phyloP scores from a whole-genome alignment of 306 rosid genomes.

The Luffa acutangula region DNA sequence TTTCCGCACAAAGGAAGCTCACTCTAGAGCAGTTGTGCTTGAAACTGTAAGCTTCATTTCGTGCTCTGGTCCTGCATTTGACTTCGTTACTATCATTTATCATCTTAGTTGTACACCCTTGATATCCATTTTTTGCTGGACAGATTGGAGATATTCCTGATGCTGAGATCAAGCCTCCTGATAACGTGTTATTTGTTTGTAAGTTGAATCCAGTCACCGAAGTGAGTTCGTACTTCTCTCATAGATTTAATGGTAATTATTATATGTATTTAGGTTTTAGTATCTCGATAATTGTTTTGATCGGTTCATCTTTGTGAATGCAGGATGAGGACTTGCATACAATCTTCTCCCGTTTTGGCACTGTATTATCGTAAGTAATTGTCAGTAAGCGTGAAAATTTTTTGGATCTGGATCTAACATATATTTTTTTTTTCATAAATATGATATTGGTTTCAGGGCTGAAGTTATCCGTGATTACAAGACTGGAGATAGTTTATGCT shows the following conservation, averaged over 20 bases:
- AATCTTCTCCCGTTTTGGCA: conserved; percentile 88
- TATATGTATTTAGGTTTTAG: neutral
- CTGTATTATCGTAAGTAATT: conserved; percentile 62
- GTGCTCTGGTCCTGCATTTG: neutral
- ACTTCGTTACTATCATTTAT: neutral
- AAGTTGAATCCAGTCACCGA: conserved; percentile 94
- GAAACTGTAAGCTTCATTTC: conserved; percentile 66
- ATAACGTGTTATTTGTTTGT: conserved; percentile 82
- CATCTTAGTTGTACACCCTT: conserved; percentile 5
- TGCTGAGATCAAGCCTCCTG: conserved; percentile 95
- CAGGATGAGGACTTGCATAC: conserved; percentile 94
- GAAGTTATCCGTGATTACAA: conserved; percentile 84
- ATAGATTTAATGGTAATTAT: neutral
- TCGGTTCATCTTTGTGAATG: conserved; percentile 1
- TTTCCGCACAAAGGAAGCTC: conserved; percentile 73
- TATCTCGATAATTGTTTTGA: neutral
- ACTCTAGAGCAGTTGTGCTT: conserved; percentile 89
- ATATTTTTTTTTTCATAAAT: conserved; percentile 18
- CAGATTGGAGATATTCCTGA: conserved; percentile 98
- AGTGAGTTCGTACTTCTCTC: conserved; percentile 28
- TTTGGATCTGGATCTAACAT: neutral
- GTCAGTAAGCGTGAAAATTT: neutral
- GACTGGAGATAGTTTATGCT: conserved; percentile 94
- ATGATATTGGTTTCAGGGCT: conserved; percentile 52
- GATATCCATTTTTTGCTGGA: conserved; percentile 8